Conservation (phyloP, 257 asterid species). For the Solanum appendiculatum region DNA sequence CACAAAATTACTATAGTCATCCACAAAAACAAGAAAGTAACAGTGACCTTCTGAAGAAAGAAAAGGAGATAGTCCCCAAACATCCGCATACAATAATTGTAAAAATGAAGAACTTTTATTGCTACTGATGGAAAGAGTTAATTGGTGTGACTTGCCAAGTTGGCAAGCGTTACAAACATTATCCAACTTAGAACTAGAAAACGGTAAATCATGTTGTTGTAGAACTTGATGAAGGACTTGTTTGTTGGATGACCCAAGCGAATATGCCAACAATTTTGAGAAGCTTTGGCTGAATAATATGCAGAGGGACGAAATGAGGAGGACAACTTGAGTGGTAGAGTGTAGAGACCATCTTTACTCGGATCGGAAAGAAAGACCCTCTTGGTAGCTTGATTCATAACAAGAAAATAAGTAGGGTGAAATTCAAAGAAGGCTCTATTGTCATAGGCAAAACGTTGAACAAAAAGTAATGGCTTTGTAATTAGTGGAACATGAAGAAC, state of each 20-base stretch:
- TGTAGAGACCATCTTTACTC: too few relatives aligned
- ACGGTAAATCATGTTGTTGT: background rate
- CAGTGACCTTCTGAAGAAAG: background rate
- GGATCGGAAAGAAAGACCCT: too few relatives aligned
- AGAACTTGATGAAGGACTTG: background rate
- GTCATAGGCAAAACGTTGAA: too few relatives aligned
- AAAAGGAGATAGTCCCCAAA: background rate
- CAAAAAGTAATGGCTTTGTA: too few relatives aligned
- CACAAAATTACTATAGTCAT: background rate
- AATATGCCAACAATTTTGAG: background rate
- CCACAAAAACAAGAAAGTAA: background rate
- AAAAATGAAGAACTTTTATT: background rate
- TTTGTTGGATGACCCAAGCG: too few relatives aligned
- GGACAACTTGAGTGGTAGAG: too few relatives aligned
- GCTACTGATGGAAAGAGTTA: background rate
- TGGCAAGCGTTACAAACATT: background rate
- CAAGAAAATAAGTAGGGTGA: too few relatives aligned
- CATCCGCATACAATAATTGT: background rate
- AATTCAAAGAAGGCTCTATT: too few relatives aligned
- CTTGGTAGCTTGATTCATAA: too few relatives aligned
- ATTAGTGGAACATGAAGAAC: too few relatives aligned
- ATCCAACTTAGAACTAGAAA: background rate
- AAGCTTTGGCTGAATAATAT: background rate
- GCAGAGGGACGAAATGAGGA: background rate
- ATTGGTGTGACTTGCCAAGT: background rate